Evolutionary conservation across 208 protist species (phyloP).

Genomic region (Acanthamoeba comandoni): DNA sequence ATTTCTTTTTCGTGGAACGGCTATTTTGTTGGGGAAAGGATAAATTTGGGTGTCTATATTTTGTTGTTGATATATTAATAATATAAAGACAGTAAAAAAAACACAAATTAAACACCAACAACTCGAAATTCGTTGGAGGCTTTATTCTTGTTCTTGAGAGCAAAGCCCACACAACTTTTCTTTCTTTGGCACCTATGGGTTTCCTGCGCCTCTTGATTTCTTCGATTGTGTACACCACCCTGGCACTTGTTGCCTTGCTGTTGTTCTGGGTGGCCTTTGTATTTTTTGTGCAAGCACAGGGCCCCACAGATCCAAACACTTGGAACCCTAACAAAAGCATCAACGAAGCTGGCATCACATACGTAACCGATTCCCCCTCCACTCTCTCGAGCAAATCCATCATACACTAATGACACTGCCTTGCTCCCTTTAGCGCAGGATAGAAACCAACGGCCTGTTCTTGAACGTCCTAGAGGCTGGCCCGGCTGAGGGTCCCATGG

Average conservation of each 20-base stretch:
- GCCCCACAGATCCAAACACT: background rate
- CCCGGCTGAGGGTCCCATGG: background rate
- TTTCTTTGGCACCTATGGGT: conserved; percentile 1
- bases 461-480: conserved; percentile 38
- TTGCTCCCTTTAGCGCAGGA: background rate
- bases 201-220: conserved; percentile 2
- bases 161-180: no score
- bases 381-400: background rate
- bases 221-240: conserved; percentile 29
- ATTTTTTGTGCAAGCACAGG: background rate
- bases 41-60: no score
- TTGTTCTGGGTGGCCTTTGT: background rate
- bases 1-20: no score
- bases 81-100: no score
- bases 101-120: no score
- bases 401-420: background rate
- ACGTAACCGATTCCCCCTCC: background rate
- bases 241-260: background rate
- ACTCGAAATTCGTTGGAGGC: no score
- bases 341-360: conserved; percentile 10
- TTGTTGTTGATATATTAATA: no score
- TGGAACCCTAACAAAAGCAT: conserved; percentile 28
- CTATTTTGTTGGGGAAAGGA: no score
- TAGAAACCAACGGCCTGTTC: conserved; percentile 10
- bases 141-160: no score